Evolutionary conservation across 441 rosid species (phyloP).

Genomic region (Erysimum pusillum): DNA sequence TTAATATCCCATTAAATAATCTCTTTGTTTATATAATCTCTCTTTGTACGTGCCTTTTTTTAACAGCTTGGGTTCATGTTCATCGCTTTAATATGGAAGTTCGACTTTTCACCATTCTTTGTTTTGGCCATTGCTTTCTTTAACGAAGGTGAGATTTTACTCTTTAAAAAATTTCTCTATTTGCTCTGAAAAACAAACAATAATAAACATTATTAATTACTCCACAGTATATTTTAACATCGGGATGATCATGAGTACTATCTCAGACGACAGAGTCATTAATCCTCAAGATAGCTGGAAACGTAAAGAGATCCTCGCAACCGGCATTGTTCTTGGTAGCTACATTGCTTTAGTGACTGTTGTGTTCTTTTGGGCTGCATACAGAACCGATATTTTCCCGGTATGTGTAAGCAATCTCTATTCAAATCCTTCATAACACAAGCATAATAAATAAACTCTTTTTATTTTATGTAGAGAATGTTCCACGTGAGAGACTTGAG

Average conservation of each 20-base stretch:
- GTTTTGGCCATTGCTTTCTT: constrained; percentile 87
- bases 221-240: constrained; percentile 38
- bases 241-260: constrained; percentile 71
- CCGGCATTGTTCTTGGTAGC: constrained; percentile 83
- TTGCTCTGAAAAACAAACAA: background rate
- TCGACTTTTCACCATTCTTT: constrained; percentile 90
- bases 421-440: background rate
- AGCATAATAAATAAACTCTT: constrained; percentile 15
- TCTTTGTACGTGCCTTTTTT: background rate
- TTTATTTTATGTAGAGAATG: constrained; percentile 58
- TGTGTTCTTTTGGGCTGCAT: constrained; percentile 79
- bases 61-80: constrained; percentile 84
- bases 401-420: constrained; percentile 45
- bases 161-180: background rate
- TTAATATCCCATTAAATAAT: constrained; percentile 1
- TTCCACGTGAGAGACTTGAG: constrained; percentile 64
- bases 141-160: constrained; percentile 71
- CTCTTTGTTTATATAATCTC: background rate
- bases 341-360: constrained; percentile 80
- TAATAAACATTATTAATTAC: background rate
- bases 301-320: constrained; percentile 78
- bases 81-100: constrained; percentile 92
- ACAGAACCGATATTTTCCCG: constrained; percentile 68
- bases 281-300: constrained; percentile 85
- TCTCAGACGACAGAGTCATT: constrained; percentile 77